phyloP scores from a whole-genome alignment of 2,329 filamentous ascomycete genomes.

The Hymenoscyphus salicellus region DNA sequence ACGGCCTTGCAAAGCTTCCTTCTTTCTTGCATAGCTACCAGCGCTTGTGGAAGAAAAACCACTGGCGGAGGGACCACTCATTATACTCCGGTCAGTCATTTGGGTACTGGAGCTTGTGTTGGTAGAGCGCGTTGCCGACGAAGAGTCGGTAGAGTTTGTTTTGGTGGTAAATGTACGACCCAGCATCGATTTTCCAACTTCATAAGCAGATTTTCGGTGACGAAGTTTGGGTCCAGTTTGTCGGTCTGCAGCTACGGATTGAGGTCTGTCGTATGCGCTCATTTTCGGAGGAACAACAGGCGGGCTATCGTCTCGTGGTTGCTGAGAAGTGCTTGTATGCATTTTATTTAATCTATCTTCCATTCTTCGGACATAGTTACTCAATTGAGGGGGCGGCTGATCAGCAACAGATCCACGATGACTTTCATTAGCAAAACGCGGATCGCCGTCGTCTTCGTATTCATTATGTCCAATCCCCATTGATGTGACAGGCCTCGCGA shows the following conservation, averaged over 20 bases:
- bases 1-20: constrained; percentile 46
- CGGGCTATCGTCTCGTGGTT: constrained; percentile 20
- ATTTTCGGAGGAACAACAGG: constrained; percentile 46
- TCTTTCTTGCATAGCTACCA: constrained; percentile 82
- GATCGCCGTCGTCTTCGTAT: constrained; percentile 48
- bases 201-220: constrained; percentile 73
- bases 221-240: constrained; percentile 48
- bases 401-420: constrained; percentile 44
- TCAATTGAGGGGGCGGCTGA: constrained; percentile 65
- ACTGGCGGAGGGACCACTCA: constrained; percentile 89
- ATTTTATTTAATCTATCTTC: constrained; percentile 64
- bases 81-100: constrained; percentile 78
- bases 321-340: constrained; percentile 26
- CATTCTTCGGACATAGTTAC: constrained; percentile 89
- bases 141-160: constrained; percentile 77
- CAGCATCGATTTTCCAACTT: constrained; percentile 67
- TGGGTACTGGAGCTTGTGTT: constrained; percentile 67
- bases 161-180: constrained; percentile 84
- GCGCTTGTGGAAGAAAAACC: constrained; percentile 94
- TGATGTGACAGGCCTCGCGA: constrained; percentile 66
- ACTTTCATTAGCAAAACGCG: constrained; percentile 20
- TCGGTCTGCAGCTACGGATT: constrained; percentile 51
- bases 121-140: constrained; percentile 66
- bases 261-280: constrained; percentile 50
- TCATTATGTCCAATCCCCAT: constrained; percentile 60